Percentiles rank a stretch among this genome's conserved stretches.
phyloP scores from a whole-genome alignment of 169 alveolate species.

The Plasmodium relictum region DNA sequence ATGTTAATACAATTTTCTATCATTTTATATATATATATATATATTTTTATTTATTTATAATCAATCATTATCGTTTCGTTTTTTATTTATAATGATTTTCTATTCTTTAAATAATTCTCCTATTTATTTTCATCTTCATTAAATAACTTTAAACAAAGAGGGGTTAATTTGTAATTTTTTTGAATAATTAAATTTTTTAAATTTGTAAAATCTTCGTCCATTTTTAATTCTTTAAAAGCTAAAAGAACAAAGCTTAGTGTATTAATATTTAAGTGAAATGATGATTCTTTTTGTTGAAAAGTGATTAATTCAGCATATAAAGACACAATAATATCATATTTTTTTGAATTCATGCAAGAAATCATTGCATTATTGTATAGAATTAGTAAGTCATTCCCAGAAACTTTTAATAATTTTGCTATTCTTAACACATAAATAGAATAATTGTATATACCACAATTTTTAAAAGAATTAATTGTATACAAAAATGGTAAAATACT shows the following conservation, averaged over 20 bases:
- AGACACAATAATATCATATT: slow-evolving; percentile 63
- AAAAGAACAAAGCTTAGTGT: slow-evolving; percentile 65
- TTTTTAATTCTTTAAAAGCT: slow-evolving; percentile 68
- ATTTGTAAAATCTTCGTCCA: slow-evolving; percentile 59
- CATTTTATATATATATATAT: no score
- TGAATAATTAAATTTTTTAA: slow-evolving; percentile 63
- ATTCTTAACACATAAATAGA: slow-evolving; percentile 69
- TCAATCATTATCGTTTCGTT: no score
- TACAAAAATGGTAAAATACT: slow-evolving; percentile 65
- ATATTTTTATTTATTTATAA: no score
- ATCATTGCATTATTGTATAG: slow-evolving; percentile 65
- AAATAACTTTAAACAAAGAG: slow-evolving; percentile 51
- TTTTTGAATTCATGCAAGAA: slow-evolving; percentile 42
- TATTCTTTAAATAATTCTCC: no score
- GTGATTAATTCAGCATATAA: slow-evolving; percentile 65
- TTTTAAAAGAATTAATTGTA: slow-evolving; percentile 50
- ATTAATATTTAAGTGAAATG: slow-evolving; percentile 42
- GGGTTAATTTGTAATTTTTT: slow-evolving; percentile 72
- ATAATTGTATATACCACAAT: slow-evolving; percentile 72
- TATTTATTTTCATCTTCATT: background rate
- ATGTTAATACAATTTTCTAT: no score
- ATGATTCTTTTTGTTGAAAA: slow-evolving; percentile 44
- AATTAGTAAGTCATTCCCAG: slow-evolving; percentile 29
- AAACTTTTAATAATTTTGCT: slow-evolving; percentile 28
- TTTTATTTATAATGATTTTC: no score